phyloP scores from a whole-genome alignment of 148 eudicot species.

The Rhododendron ovatum region DNA sequence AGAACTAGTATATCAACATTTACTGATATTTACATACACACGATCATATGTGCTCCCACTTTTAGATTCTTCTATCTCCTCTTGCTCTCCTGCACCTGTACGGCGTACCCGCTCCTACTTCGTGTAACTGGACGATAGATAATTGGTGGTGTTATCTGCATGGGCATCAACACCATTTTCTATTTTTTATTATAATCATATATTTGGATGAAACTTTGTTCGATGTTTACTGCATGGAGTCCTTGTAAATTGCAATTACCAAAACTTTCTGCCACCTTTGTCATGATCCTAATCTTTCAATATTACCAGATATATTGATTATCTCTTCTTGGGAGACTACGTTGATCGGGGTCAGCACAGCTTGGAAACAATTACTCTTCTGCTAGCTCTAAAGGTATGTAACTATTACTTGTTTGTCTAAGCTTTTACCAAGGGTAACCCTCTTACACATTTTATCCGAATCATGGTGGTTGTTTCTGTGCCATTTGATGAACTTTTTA shows the following conservation, averaged over 20 bases:
- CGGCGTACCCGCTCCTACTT: not conserved
- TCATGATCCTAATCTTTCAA: constrained; percentile 23
- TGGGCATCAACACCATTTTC: not conserved
- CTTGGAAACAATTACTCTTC: constrained; percentile 93
- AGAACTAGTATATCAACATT: not conserved
- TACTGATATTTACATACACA: not conserved
- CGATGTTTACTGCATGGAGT: not conserved
- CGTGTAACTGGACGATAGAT: not conserved
- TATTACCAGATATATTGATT: constrained; percentile 78
- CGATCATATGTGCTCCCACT: not conserved
- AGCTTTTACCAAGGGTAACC: not conserved
- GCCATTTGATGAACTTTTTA: constrained; percentile 21
- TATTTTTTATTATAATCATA: not conserved
- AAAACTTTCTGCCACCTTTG: not conserved
- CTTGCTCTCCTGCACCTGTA: not conserved
- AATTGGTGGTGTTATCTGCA: not conserved
- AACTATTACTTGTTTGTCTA: not conserved
- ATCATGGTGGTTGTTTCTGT: constrained; percentile 1
- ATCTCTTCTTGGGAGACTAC: constrained; percentile 95
- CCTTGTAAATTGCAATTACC: not conserved
- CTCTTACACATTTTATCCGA: not conserved
- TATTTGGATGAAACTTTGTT: not conserved
- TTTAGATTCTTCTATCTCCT: not conserved
- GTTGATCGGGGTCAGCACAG: constrained; percentile 99
- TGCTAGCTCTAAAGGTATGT: constrained; percentile 83